Evolutionary conservation across 805 yeast genomes (phyloP).

Genomic region (Clavispora phyllophila): DNA sequence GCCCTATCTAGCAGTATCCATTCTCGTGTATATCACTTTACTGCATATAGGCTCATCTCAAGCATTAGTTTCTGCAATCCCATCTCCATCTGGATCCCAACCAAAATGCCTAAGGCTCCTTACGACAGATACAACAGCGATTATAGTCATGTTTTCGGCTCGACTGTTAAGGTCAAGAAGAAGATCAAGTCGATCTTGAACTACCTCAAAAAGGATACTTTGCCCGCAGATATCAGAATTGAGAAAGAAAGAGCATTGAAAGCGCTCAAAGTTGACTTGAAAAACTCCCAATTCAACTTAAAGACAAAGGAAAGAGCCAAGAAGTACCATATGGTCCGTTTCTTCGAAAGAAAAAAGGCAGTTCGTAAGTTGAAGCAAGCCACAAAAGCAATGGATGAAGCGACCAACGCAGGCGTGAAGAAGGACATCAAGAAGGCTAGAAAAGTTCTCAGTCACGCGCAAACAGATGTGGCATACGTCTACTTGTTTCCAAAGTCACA

Average conservation of each 20-base stretch:
- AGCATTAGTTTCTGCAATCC: neutral
- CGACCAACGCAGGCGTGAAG: constrained; percentile 27
- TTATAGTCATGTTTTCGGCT: constrained; percentile 14
- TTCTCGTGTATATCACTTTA: neutral
- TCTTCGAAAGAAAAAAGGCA: constrained; percentile 87
- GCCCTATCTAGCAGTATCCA: neutral
- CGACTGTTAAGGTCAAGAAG: constrained; percentile 49
- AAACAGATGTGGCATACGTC: constrained; percentile 70
- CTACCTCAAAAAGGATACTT: constrained; percentile 51
- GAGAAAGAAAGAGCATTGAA: constrained; percentile 74
- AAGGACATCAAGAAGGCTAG: constrained; percentile 41
- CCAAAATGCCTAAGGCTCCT: constrained; percentile 4
- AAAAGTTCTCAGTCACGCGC: constrained; percentile 49
- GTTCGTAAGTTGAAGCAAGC: constrained; percentile 60
- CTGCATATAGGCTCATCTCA: neutral
- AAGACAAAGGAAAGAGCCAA: constrained; percentile 51
- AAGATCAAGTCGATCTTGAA: constrained; percentile 84
- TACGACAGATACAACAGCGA: constrained; percentile 11
- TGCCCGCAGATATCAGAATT: constrained; percentile 60
- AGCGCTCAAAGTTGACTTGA: constrained; percentile 57
- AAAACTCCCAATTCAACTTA: constrained; percentile 39
- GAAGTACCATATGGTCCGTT: constrained; percentile 89
- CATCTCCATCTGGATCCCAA: neutral
- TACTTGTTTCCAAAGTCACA: constrained; percentile 71
- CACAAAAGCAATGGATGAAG: constrained; percentile 31